phyloP scores from a whole-genome alignment of 176 grass and related monocot species.

The Bromus sterilis region DNA sequence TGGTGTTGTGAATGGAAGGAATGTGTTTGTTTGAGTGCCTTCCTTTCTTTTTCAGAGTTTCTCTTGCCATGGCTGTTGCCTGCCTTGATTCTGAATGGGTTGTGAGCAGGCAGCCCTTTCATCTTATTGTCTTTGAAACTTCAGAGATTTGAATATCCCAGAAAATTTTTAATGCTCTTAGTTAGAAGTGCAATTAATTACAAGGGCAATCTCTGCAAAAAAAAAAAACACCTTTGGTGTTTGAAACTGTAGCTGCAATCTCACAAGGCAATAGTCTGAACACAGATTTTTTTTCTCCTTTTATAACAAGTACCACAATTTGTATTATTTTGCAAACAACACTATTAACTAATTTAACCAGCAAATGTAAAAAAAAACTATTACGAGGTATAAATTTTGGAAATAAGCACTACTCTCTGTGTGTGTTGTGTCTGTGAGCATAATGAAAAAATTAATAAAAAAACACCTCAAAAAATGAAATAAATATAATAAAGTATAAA shows the following conservation, averaged over 20 bases:
- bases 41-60: not conserved
- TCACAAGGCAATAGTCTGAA: not conserved
- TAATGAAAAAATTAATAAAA: too few relatives aligned
- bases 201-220: not conserved
- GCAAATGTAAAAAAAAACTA: too few relatives aligned
- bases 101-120: not conserved
- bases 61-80: not conserved
- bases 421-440: too few relatives aligned
- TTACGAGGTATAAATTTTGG: too few relatives aligned
- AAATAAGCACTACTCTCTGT: too few relatives aligned
- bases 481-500: not conserved
- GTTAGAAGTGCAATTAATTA: not conserved
- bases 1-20: constrained; percentile 7
- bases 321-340: not conserved
- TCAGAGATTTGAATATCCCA: not conserved
- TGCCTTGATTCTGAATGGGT: not conserved
- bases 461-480: too few relatives aligned
- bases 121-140: not conserved
- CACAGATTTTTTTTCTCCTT: too few relatives aligned
- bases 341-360: not conserved
- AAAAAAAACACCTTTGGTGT: not conserved
- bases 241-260: not conserved
- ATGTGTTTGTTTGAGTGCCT: not conserved
- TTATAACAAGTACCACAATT: not conserved
- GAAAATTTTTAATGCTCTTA: not conserved